Conservation (phyloP, 768 basidiomycete genomes). For the Suillus weaverae region DNA sequence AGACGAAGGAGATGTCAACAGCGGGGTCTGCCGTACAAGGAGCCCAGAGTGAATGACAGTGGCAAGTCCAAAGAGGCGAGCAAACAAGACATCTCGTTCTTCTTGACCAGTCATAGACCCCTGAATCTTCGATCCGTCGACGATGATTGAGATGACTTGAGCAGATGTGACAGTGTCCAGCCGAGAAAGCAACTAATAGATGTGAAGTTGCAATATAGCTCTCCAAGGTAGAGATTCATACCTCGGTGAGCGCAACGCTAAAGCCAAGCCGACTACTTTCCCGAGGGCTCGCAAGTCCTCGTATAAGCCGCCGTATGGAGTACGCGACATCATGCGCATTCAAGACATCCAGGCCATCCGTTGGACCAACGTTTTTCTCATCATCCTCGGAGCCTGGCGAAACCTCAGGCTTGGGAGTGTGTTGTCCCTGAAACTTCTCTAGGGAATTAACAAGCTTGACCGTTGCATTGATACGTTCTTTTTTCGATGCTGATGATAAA, state of each 20-base stretch:
- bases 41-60: conserved; percentile 85
- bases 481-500: conserved; percentile 77
- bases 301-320: conserved; percentile 80
- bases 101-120: conserved; percentile 87
- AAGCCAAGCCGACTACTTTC: conserved; percentile 95
- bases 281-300: conserved; percentile 87
- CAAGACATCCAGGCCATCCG: conserved; percentile 56
- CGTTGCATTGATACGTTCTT: conserved; percentile 81
- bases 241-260: conserved; percentile 94
- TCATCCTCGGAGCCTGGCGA: conserved; percentile 36
- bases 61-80: conserved; percentile 86
- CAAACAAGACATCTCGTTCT: conserved; percentile 90
- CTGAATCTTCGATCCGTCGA: conserved; percentile 68
- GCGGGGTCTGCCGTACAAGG: conserved; percentile 59
- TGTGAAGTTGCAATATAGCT: neutral
- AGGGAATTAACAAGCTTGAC: conserved; percentile 79
- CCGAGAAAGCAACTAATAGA: conserved; percentile 68
- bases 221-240: conserved; percentile 36
- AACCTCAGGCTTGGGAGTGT: conserved; percentile 40
- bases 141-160: conserved; percentile 74
- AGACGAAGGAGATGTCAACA: conserved; percentile 54
- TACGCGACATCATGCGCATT: conserved; percentile 94
- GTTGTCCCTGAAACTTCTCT: conserved; percentile 80
- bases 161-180: conserved; percentile 74
- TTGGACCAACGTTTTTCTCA: conserved; percentile 41